These are phyloP conservation scores for Cercospora sp. DNA, from an alignment of 2,329 filamentous ascomycete species.

Conservation along the genomic window DNA sequence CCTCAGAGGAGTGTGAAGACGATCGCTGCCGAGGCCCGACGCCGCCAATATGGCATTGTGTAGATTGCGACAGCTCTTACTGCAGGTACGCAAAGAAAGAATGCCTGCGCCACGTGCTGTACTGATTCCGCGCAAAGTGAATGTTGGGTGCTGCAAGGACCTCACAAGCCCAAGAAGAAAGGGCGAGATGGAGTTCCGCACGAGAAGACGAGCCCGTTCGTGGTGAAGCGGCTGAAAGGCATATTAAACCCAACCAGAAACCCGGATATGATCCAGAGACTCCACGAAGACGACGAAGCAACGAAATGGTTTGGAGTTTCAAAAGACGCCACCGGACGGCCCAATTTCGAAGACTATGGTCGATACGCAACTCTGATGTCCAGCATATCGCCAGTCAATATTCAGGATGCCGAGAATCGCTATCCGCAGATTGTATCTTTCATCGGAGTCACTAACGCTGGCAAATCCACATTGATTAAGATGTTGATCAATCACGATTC, in stretches of 20 bases:
- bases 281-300: conserved; percentile 41
- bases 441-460: conserved; percentile 44
- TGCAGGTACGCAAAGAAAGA: conserved; percentile 32
- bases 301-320: conserved; percentile 46
- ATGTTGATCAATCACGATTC: conserved; percentile 48
- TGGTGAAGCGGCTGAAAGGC: conserved; percentile 34
- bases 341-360: conserved; percentile 47
- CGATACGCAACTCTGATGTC: conserved; percentile 49
- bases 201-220: conserved; percentile 40
- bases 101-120: not conserved
- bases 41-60: conserved; percentile 37
- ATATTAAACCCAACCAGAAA: conserved; percentile 35
- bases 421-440: conserved; percentile 41
- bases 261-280: conserved; percentile 36
- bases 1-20: conserved; percentile 36
- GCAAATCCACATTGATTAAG: conserved; percentile 55
- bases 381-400: conserved; percentile 33
- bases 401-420: conserved; percentile 30
- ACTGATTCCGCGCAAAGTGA: conserved; percentile 26
- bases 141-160: conserved; percentile 38
- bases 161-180: conserved; percentile 39
- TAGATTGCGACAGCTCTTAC: conserved; percentile 40
- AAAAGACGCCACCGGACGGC: conserved; percentile 34
- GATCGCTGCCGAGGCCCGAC: conserved; percentile 35
- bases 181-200: conserved; percentile 41